These are phyloP conservation scores for Clitopilus hobsonii DNA, from an alignment of 768 basidiomycete genomes.

Conservation along the genomic window DNA sequence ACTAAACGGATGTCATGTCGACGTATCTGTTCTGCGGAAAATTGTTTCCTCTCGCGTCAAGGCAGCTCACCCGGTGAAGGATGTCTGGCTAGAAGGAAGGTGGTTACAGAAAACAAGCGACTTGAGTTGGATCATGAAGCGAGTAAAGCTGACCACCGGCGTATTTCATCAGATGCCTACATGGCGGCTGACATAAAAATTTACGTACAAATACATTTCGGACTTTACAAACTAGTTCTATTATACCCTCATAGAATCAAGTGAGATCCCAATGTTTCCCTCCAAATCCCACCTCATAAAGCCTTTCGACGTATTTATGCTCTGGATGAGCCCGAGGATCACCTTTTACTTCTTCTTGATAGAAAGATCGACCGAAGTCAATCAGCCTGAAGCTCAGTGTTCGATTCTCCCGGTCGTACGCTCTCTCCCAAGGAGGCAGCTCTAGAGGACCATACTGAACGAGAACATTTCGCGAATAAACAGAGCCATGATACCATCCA, in stretches of 20 bases:
- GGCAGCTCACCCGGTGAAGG: background rate
- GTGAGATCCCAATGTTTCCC: background rate
- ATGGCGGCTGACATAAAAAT: background rate
- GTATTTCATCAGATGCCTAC: background rate
- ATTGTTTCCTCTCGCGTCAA: background rate
- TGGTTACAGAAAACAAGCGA: background rate
- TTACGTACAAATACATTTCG: too few relatives aligned
- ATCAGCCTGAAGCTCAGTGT: background rate
- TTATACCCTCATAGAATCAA: too few relatives aligned
- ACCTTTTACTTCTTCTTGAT: background rate
- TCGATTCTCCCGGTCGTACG: background rate
- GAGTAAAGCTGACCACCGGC: background rate
- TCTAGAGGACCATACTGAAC: background rate
- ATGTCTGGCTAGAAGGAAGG: background rate
- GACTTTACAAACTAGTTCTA: too few relatives aligned
- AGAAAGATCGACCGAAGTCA: background rate
- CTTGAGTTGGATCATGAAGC: background rate
- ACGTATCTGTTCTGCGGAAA: background rate
- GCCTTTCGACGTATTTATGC: background rate
- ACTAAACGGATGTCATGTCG: background rate
- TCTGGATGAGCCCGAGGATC: background rate
- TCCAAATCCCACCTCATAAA: background rate
- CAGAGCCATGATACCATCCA: background rate
- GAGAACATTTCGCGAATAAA: background rate
- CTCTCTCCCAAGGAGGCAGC: background rate